Percentiles rank a stretch among this genome's conserved stretches.
These are phyloP conservation scores for Comarum palustre DNA, from an alignment of 306 rosid species.

Conservation along the genomic window DNA sequence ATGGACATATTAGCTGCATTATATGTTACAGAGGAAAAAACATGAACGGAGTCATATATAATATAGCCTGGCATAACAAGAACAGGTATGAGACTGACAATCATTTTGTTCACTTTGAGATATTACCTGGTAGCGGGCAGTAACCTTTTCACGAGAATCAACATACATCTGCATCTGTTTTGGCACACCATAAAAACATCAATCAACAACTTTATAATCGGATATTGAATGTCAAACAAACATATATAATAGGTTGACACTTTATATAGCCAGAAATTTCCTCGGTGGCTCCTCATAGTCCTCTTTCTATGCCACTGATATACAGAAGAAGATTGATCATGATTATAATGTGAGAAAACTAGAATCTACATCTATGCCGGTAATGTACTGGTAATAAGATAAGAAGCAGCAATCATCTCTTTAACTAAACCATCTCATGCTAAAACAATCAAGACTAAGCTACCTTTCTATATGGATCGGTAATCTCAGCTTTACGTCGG, in stretches of 20 bases:
- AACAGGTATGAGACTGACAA: conserved; percentile 4
- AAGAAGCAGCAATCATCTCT: neutral
- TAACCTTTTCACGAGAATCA: conserved; percentile 81
- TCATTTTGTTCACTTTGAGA: conserved; percentile 22
- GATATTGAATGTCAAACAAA: neutral
- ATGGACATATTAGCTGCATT: conserved; percentile 79
- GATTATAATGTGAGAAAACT: neutral
- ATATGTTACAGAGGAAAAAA: conserved; percentile 12
- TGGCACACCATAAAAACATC: conserved; percentile 9
- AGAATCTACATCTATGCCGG: neutral
- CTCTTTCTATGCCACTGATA: neutral
- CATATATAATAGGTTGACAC: neutral
- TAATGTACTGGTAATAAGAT: neutral
- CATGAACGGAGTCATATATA: conserved; percentile 22
- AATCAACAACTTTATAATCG: conserved; percentile 6
- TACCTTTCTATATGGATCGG: conserved; percentile 64
- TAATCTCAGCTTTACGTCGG: conserved; percentile 70
- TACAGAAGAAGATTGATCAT: neutral
- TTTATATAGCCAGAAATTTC: neutral
- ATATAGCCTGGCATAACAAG: neutral
- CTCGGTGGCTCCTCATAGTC: neutral
- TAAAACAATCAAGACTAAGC: conserved; percentile 27
- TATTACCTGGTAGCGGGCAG: conserved; percentile 90
- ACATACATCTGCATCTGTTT: conserved; percentile 81
- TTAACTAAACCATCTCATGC: conserved; percentile 16